Percentiles rank a stretch among this genome's conserved stretches.
phyloP scores from a whole-genome alignment of 495 filamentous ascomycete species.

The Letharia lupina region DNA sequence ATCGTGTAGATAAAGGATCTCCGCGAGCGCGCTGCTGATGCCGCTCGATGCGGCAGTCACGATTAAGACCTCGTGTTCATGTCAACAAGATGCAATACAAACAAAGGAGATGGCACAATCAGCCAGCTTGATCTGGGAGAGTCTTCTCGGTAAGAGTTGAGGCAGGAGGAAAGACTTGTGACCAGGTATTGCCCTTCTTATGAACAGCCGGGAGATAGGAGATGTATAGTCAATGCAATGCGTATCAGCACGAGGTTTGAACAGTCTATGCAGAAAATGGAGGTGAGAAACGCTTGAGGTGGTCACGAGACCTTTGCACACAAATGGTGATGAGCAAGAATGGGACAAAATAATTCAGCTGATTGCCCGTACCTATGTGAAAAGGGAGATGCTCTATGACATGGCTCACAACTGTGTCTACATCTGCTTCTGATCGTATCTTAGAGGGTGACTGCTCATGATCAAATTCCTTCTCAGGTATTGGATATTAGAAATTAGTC shows the following conservation, averaged over 20 bases:
- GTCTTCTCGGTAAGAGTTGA: conserved; percentile 7
- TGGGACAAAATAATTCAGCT: background rate
- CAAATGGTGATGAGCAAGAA: background rate
- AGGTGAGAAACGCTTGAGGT: background rate
- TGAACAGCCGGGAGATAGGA: background rate
- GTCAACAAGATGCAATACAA: background rate
- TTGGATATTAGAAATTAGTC: background rate
- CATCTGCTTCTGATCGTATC: background rate
- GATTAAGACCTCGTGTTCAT: conserved; percentile 29
- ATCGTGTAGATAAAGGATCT: conserved; percentile 40
- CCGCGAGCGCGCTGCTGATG: conserved; percentile 38
- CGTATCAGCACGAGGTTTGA: background rate
- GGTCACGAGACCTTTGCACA: background rate
- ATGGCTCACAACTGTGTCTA: background rate
- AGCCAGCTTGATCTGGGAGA: conserved; percentile 12
- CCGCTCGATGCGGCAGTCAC: conserved; percentile 45
- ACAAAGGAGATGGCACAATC: background rate
- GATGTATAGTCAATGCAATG: background rate
- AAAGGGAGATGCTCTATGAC: background rate
- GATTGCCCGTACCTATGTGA: background rate
- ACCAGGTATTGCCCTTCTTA: background rate
- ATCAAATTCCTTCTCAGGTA: background rate
- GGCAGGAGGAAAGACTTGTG: background rate
- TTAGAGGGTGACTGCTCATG: background rate
- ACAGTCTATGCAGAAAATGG: background rate